Base-by-base conservation (phyloP, 148 eudicot species). In the Dysphania ambrosioides region DNA sequence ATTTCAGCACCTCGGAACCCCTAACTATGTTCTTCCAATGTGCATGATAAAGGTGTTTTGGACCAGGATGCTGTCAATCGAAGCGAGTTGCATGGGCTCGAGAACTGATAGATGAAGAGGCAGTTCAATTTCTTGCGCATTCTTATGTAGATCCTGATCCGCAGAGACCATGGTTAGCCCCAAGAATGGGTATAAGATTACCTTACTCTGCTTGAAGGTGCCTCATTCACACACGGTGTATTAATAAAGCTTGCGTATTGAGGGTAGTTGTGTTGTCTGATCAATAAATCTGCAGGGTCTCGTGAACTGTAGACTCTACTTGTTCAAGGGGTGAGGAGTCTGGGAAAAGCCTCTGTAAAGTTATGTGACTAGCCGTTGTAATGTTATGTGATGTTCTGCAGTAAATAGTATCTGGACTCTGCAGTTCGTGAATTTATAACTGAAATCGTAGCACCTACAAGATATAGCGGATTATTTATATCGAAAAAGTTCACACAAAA, bases 71-170 rank as follows among this genome's bases (percentile, higher is more conserved):
- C 79, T 83, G 83, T 75, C 86, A 89, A 36, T 71, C 86, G 3
- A 78, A 91, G 65, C 85, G 97, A 31, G 91, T 80, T 49, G 85
- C 86, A 59, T 93, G 98, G 97, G 89, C 88, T 0, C 79, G 97
- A 78, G 97, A 93, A 79, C 82, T 93, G 73, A 75, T 88, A 56
- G 92, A 89, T 31, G 92, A 91, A 81, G 97, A 89, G 79, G 97
- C 90, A n/a, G 87, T 78, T 47, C 87, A 92, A 74, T 94, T 94
- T 80, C 75, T 90, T n/a, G 72, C 76, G 36, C 96, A 90, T 77
- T 77, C 87, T 70, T 94, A 87, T 69, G 84, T 94, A 2, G 97
- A 94, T 47, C 89, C 97, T 24, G 85, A 92, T 85, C 82, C 79
- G 23, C 82, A 94, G 15, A 84, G 87, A 65, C 89, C 96, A 61